Percentiles rank a stretch among this genome's conserved stretches.
Conservation (phyloP, 768 basidiomycete genomes). For the Collybiopsis luxurians region DNA sequence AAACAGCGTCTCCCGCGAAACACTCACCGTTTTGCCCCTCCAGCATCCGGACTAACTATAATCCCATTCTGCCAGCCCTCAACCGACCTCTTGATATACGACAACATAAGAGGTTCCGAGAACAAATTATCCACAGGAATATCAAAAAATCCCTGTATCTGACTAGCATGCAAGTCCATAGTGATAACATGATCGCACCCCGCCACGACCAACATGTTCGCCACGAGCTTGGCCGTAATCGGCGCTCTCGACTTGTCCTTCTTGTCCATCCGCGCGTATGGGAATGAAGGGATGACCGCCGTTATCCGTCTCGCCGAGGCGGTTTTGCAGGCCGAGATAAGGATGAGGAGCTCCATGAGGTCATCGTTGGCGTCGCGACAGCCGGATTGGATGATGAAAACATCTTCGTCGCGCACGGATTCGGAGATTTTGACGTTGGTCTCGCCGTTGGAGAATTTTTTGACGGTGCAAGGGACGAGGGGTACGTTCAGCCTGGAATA, state of each 20-base stretch:
- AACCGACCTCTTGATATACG: constrained; percentile 87
- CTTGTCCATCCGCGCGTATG: constrained; percentile 96
- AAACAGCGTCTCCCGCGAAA: too few relatives aligned
- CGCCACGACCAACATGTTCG: constrained; percentile 96
- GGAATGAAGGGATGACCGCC: constrained; percentile 97
- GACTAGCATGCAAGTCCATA: constrained; percentile 97
- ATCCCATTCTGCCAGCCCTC: constrained; percentile 84
- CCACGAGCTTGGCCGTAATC: constrained; percentile 97
- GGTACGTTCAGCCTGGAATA: constrained; percentile 79
- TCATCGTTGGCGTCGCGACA: constrained; percentile 92
- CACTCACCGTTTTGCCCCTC: constrained; percentile 94
- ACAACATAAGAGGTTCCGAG: constrained; percentile 92
- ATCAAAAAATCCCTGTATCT: constrained; percentile 99
- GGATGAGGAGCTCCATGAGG: constrained; percentile 97
- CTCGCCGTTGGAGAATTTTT: constrained; percentile 94
- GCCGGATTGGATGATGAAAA: constrained; percentile 96
- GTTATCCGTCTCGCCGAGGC: constrained; percentile 95
- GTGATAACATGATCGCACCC: constrained; percentile 99
- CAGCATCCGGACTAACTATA: constrained; percentile 96
- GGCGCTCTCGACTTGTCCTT: constrained; percentile 96
- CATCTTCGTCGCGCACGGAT: constrained; percentile 96
- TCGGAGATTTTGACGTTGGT: constrained; percentile 94
- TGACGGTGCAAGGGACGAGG: constrained; percentile 80
- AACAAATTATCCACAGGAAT: constrained; percentile 98
- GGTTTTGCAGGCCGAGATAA: constrained; percentile 97